Evolutionary conservation across 148 eudicot species (phyloP).

Genomic region (Fallopia convolvulus): DNA sequence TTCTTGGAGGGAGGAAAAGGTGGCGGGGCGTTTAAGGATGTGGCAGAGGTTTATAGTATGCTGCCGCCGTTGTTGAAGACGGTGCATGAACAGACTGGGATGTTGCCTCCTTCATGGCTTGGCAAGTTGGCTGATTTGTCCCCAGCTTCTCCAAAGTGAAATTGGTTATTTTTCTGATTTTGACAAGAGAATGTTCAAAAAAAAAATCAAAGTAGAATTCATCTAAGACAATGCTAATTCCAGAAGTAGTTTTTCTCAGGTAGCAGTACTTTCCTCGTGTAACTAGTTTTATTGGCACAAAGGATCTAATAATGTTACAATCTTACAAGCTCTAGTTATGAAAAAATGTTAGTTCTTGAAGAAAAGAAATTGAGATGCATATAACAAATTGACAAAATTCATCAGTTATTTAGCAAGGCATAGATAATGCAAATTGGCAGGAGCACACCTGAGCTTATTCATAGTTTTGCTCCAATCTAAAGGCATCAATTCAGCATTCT

Average conservation of each 20-base stretch:
- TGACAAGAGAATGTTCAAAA: neutral
- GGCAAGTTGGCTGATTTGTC: conserved; percentile 22
- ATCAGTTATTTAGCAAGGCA: neutral
- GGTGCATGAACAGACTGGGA: conserved; percentile 54
- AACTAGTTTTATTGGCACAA: neutral
- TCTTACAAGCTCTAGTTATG: neutral
- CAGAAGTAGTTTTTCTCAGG: neutral
- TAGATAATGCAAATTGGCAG: neutral
- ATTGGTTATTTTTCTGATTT: neutral
- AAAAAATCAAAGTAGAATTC: neutral
- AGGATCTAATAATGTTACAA: neutral
- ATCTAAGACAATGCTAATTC: neutral
- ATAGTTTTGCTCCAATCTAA: neutral
- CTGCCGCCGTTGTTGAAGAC: conserved; percentile 54
- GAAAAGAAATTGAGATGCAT: neutral
- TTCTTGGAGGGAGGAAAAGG: conserved; percentile 11
- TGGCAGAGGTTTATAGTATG: conserved; percentile 37
- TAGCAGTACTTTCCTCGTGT: neutral
- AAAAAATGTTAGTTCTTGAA: neutral
- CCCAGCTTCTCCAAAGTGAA: neutral
- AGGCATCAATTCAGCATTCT: conserved; percentile 1
- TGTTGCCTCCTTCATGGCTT: conserved; percentile 56
- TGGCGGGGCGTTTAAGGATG: conserved; percentile 33
- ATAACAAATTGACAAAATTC: neutral
- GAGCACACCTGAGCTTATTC: neutral